Conservation (phyloP, 176 grass and related monocot genomes). For the Cymbopogon citratus region DNA sequence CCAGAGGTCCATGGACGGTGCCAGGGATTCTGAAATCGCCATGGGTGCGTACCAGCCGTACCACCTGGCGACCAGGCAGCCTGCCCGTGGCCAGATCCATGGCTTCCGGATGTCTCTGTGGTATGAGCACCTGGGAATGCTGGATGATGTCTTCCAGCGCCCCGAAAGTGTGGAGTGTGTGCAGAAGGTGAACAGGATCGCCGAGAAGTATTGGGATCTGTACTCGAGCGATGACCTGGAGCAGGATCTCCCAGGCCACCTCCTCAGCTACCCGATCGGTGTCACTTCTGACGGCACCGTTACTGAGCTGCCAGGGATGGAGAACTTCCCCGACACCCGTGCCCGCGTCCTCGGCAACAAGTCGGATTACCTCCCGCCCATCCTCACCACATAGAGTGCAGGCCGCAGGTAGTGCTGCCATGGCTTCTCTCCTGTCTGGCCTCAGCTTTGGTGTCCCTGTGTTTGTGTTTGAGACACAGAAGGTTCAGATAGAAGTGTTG, state of each 20-base stretch:
- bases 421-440: neutral
- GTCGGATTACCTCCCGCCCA: conserved; percentile 62
- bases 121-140: conserved; percentile 67
- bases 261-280: conserved; percentile 60
- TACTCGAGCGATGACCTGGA: conserved; percentile 45
- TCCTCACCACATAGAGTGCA: conserved; percentile 62
- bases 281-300: conserved; percentile 21
- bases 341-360: conserved; percentile 54
- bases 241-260: conserved; percentile 59
- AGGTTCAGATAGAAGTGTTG: conserved; percentile 10
- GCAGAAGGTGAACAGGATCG: conserved; percentile 61
- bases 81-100: conserved; percentile 70
- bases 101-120: conserved; percentile 79
- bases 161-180: conserved; percentile 48
- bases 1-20: conserved; percentile 88
- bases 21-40: conserved; percentile 73
- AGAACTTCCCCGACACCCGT: conserved; percentile 67
- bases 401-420: neutral
- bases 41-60: conserved; percentile 78
- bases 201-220: conserved; percentile 52
- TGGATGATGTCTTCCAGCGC: conserved; percentile 49
- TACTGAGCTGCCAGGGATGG: conserved; percentile 32
- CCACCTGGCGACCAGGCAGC: conserved; percentile 45
- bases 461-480: neutral
- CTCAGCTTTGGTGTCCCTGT: neutral